Evolutionary conservation across 1,284 basidiomycete species (phyloP), one percentile per base, ranked within the genome.

Genomic region (Tilletia horrida): DNA sequence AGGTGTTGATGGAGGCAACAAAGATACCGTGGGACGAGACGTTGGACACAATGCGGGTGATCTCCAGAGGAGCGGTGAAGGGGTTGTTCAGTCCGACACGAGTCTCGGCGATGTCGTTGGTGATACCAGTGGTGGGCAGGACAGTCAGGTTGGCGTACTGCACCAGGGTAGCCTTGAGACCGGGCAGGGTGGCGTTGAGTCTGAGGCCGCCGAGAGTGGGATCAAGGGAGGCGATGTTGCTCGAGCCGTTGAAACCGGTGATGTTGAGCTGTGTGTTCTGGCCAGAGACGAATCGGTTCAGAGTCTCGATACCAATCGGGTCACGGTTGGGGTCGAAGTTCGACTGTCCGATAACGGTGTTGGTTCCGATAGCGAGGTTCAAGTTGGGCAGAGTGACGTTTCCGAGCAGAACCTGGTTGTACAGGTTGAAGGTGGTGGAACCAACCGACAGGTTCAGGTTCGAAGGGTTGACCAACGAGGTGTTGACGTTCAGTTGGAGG

Each of bases 281-380:
- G 43, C 82, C 82, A 84, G 87, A 86, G 55, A 91, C 86, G 76
- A 90, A 91, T 52, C 90, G 86, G 71, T 88, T 86, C 45, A 91
- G 83, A 1, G 89, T 90, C 72, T 88, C 84, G 65, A 84, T 77
- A 63, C 89, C 89, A 75, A 88, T 83, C 0, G 87, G 86, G 66
- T 84, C 88, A 40, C 83, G 83, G 77, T 90, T 90, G 9, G 90
- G 85, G 85, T 88, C 68, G 55, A 79, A 77, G 27, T 73, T 74
- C 23, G 80, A 75, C n/a, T 71, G 73, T 11, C 80, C 72, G 7
- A 70, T 69, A 65, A 81, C 65, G 63, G 76, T 73, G 73, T 81
- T 75, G 64, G 72, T 63, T 65, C 82, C 73, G 21, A 70, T 69
- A 50, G 66, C 69, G 16, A 81, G 70, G 67, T 77, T 65, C 66